phyloP scores from a whole-genome alignment of 75 land plant species.

The Pinus albicaulis region DNA sequence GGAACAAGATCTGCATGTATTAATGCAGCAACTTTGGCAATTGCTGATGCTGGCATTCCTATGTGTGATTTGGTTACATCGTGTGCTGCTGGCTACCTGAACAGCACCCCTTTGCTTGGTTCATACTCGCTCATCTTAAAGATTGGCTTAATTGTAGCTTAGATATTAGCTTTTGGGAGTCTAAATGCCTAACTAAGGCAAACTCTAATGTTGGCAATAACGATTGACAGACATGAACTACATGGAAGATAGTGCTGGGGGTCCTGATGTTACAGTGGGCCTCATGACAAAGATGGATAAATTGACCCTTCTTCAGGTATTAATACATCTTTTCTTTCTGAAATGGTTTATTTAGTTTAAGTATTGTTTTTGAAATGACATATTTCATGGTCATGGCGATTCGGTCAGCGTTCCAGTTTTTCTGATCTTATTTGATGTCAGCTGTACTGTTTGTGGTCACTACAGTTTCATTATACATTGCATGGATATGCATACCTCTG shows the following conservation, averaged over 20 bases:
- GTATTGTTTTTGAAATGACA: background rate
- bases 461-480: background rate
- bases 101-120: constrained; percentile 89
- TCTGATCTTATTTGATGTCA: background rate
- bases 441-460: background rate
- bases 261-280: constrained; percentile 92
- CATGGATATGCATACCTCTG: background rate
- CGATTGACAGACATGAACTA: constrained; percentile 76
- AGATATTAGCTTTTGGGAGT: background rate
- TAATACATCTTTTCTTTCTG: constrained; percentile 8
- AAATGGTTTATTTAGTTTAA: background rate
- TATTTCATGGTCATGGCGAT: background rate
- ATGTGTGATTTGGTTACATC: constrained; percentile 97
- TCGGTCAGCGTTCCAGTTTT: background rate
- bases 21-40: constrained; percentile 95
- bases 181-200: too few relatives aligned
- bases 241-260: constrained; percentile 96
- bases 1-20: constrained; percentile 98
- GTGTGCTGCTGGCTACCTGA: constrained; percentile 97
- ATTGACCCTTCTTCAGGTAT: constrained; percentile 91
- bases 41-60: constrained; percentile 98
- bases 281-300: constrained; percentile 78
- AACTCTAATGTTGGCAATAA: background rate
- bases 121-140: background rate
- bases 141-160: background rate